A percentile compares a stretch with the other conserved stretches of the same genome.
phyloP scores from a whole-genome alignment of 2,329 filamentous ascomycete genomes.

The Diaporthe citriasiana region DNA sequence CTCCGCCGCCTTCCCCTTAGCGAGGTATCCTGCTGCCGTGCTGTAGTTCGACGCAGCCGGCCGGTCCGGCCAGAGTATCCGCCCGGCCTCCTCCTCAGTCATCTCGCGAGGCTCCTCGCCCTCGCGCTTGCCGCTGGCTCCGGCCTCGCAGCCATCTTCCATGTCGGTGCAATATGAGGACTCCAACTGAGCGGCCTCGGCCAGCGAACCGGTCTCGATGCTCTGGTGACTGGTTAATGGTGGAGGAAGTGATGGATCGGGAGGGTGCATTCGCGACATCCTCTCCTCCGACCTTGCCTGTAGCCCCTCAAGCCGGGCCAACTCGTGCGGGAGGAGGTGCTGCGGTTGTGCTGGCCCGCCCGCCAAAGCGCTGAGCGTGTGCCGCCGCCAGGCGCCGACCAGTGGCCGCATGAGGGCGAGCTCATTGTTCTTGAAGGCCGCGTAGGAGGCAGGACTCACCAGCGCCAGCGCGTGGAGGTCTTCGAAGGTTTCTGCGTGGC shows the following conservation, averaged over 20 bases:
- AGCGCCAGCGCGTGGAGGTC: constrained; percentile 61
- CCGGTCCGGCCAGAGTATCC: constrained; percentile 57
- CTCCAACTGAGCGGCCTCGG: constrained; percentile 27
- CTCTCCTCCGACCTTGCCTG: neutral
- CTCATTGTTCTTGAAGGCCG: constrained; percentile 61
- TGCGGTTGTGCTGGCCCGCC: constrained; percentile 34
- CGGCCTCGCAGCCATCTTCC: neutral
- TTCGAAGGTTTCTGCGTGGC: constrained; percentile 55
- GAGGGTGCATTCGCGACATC: neutral
- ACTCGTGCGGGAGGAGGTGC: constrained; percentile 26
- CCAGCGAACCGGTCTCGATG: constrained; percentile 9
- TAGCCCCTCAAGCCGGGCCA: neutral
- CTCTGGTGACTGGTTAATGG: neutral
- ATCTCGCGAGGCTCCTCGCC: constrained; percentile 48
- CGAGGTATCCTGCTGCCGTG: neutral
- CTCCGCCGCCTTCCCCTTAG: neutral
- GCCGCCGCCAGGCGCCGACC: constrained; percentile 44
- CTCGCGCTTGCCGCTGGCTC: neutral
- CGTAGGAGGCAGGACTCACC: constrained; percentile 59
- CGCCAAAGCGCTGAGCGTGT: constrained; percentile 27
- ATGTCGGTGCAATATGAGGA: neutral
- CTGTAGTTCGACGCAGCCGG: neutral
- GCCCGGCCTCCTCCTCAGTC: constrained; percentile 56
- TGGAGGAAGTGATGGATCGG: neutral
- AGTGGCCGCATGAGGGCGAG: constrained; percentile 52